Evolutionary conservation across 805 yeast genomes (phyloP), one percentile per base, ranked within the genome.

Genomic region (Candida nonsorbophila): DNA sequence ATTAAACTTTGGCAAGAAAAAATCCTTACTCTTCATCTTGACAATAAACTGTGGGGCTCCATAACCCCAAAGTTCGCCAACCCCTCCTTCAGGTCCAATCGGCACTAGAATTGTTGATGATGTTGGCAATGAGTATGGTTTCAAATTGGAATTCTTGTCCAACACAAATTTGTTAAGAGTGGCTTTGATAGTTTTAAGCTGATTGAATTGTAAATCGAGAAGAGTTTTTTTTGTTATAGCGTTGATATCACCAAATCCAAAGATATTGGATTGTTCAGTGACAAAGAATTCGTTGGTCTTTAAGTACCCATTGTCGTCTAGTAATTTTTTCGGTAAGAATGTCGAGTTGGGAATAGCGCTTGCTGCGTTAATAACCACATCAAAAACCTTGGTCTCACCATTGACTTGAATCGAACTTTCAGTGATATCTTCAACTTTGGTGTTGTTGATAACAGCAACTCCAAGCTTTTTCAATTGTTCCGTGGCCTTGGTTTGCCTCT

Each of bases 231-330:
- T 32, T 3, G 53, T 41, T 6, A 45, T 42, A 2, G 52, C 30
- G 4, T 49, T 36, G 21, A 62, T 47, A 38, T 63, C 69, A 14
- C 69, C 69, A 10, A 58, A 26, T 3, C 55, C 66, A 12, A 58
- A 17, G 4, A 62, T 60, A 13, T 57, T 40, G 8, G 34, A 33
- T 3, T 45, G 47, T 20, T 47, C 34, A 8, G 58, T 52, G 6
- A 45, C 23, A 11, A 60, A 44, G 27, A 42, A 28, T 5, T 46
- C 42, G 34, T 58, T 54, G 2, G 60, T 51, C 6, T 37, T 17
- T 21, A 61, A 44, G 35, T 35, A 61, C 3, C 67, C 66, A 4
- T 30, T 21, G 1, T 36, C 17, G 31, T 59, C 53, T 28, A 51
- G 43, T 16, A 48, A 35, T 2, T 34, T 17, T 3, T 27, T 25